Evolutionary conservation across 305 asterid species (phyloP), one percentile per base, ranked within the genome.

Genomic region (Fraxinus latifolia): DNA sequence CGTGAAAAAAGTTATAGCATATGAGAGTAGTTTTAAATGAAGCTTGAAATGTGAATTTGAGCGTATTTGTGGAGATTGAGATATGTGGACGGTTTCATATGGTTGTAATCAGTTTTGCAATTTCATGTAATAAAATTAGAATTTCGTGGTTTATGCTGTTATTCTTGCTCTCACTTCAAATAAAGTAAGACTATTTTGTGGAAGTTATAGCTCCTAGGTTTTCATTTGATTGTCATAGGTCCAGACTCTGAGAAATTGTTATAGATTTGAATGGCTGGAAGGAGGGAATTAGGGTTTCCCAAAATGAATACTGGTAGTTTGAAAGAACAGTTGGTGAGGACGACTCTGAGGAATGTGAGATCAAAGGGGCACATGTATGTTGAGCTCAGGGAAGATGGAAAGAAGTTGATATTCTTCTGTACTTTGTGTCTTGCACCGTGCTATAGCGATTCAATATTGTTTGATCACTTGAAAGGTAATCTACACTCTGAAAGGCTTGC

Each of bases 351-450:
- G 9, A 91, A 88, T 58, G 97, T 91, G 84, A 87, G 93, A 82
- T 89, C 92, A 27, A 89, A 91, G 76, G 99, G 99, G 84, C 99
- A 95, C 82, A 88, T 89, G 0, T 95, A 92, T 81, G 89, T 95
- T 82, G 99, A 95, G 80, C 92, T 93, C 33, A 92, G 99, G 90
- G 90, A 90, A 88, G 99, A 95, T 80, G 97, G 98, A 80, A 95
- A 92, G 91, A 91, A 89, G 86, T 83, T 90, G 84, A 88, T 95
- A 7, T 95, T 93, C 80, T 95, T 88, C 91, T 95, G 99, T 83
- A 91, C 95, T 19, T 74, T 95, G 88, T 95, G 99, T 84, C 91
- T 90, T 78, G 92, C 97, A 0, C 95, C 93, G 1, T 95, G 99
- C 82, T 92, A 95, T 76, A 85, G 97, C 23, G 98, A 95, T 50